phyloP scores from a whole-genome alignment of 345 rosid genomes.

The Orychophragmus violaceus region DNA sequence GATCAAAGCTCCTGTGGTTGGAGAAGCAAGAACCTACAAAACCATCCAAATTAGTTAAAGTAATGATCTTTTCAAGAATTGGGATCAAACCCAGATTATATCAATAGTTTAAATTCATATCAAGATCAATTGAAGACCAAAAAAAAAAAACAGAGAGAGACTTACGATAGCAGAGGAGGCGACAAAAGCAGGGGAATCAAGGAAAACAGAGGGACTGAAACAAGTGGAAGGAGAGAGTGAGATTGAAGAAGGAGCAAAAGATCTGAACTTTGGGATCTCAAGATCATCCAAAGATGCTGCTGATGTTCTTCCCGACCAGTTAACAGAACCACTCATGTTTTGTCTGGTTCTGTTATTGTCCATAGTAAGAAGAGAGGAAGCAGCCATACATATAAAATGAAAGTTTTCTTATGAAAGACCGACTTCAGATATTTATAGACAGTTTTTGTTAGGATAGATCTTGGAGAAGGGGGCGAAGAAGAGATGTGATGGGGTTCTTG shows the following conservation, averaged over 20 bases:
- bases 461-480: not conserved
- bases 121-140: not conserved
- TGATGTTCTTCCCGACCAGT: slow-evolving; percentile 20
- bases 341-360: slow-evolving; percentile 38
- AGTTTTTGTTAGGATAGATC: slow-evolving; percentile 15
- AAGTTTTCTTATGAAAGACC: slow-evolving; percentile 12
- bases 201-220: slow-evolving; percentile 57
- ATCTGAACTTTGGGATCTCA: slow-evolving; percentile 63
- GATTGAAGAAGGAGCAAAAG: slow-evolving; percentile 54
- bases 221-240: slow-evolving; percentile 66
- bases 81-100: not conserved
- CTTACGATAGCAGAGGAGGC: slow-evolving; percentile 53
- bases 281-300: slow-evolving; percentile 22
- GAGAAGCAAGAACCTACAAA: slow-evolving; percentile 61
- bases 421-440: slow-evolving; percentile 34
- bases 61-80: not conserved
- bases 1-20: slow-evolving; percentile 64
- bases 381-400: slow-evolving; percentile 32
- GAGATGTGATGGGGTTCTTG: not conserved
- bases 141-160: not conserved
- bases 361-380: slow-evolving; percentile 39
- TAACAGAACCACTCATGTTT: slow-evolving; percentile 25
- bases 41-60: slow-evolving; percentile 2
- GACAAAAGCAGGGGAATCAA: slow-evolving; percentile 72
- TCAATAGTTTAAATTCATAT: not conserved